Evolutionary conservation across 768 basidiomycete genomes (phyloP).

Genomic region (Thelephora ganbajun): DNA sequence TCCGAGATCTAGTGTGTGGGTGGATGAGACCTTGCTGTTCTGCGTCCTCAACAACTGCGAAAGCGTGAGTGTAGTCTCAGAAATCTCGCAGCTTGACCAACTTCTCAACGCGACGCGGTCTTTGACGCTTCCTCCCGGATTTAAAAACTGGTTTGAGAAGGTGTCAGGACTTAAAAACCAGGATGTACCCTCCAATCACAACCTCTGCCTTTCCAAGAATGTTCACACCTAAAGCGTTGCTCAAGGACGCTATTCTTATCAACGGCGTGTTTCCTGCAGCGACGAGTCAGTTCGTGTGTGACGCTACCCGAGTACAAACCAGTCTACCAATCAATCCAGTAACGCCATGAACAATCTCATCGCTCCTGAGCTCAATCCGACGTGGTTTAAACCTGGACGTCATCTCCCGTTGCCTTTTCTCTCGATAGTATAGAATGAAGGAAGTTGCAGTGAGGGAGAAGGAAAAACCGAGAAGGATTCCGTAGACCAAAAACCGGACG

Average conservation of each 20-base stretch:
- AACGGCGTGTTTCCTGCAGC: conserved; percentile 83
- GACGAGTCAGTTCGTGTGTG: background rate
- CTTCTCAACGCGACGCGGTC: conserved; percentile 92
- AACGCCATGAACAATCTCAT: conserved; percentile 72
- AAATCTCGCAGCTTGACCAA: conserved; percentile 16
- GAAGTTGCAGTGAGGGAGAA: conserved; percentile 64
- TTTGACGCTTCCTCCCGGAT: conserved; percentile 96
- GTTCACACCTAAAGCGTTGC: conserved; percentile 82
- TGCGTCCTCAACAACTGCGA: conserved; percentile 84
- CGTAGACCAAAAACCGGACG: conserved; percentile 26
- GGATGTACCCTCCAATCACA: conserved; percentile 5
- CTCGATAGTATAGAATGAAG: conserved; percentile 35
- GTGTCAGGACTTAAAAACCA: background rate
- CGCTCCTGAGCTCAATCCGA: conserved; percentile 60
- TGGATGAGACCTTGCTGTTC: conserved; percentile 70
- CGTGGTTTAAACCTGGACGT: conserved; percentile 22
- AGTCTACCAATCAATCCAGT: conserved; percentile 70
- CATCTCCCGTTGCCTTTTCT: conserved; percentile 28
- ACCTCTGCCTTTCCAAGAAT: conserved; percentile 95
- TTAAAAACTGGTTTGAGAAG: conserved; percentile 52
- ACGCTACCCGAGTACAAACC: background rate
- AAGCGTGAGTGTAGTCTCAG: background rate
- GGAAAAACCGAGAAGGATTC: conserved; percentile 62
- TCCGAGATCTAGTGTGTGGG: conserved; percentile 79
- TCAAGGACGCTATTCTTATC: conserved; percentile 81